Conservation (phyloP, 1,139 yeast species). For the Blastobotrys malaysiensis region DNA sequence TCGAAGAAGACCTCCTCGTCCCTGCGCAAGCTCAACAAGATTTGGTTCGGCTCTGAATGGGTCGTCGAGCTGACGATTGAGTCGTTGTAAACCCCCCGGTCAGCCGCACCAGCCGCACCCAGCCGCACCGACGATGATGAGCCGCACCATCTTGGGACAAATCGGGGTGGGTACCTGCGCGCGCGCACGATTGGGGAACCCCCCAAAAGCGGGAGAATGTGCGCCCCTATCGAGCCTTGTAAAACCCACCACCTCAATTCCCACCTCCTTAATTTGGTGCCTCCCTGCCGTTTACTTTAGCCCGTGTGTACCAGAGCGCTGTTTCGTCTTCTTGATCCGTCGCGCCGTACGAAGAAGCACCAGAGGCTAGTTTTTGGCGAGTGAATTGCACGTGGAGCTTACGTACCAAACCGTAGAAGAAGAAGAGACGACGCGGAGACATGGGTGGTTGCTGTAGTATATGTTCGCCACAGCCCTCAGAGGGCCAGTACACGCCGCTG, state of each 20-base stretch:
- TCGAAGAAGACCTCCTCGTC: conserved; percentile 14
- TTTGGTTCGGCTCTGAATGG: conserved; percentile 41
- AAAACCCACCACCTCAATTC: background rate
- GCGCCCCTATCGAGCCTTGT: background rate
- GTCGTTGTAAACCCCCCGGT: background rate
- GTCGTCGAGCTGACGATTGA: conserved; percentile 23
- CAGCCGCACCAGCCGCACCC: background rate
- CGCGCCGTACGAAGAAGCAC: background rate
- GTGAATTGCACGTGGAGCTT: background rate
- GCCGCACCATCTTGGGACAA: too few species aligned
- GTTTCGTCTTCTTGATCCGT: background rate
- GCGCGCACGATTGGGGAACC: background rate
- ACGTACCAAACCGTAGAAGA: background rate
- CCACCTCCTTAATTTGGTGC: background rate
- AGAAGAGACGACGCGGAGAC: background rate
- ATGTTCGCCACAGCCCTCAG: conserved; percentile 12
- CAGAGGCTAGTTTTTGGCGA: background rate
- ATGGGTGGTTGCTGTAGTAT: conserved; percentile 17
- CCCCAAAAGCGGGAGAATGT: background rate
- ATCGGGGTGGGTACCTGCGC: background rate
- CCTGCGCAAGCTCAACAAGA: conserved; percentile 41
- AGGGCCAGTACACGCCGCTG: conserved; percentile 65
- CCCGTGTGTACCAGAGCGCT: background rate
- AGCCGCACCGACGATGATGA: too few species aligned
- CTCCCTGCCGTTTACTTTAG: background rate